Conservation (phyloP, 1,284 basidiomycete species). For the Meripilus lineatus region DNA sequence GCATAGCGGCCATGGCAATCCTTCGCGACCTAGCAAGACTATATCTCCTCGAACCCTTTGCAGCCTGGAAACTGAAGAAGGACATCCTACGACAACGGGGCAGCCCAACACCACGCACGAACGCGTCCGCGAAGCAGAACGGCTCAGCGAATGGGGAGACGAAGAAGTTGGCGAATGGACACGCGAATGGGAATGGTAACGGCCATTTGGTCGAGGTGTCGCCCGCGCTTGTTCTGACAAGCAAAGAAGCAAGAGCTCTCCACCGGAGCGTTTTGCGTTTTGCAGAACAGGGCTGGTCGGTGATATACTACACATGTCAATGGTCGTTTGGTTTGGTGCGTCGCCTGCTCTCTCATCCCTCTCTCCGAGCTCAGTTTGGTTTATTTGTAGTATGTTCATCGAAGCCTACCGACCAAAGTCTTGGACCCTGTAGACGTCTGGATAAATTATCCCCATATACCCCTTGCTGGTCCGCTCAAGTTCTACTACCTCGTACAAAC, state of each 20-base stretch:
- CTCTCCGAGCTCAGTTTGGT: conserved; percentile 9
- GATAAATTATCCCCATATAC: conserved; percentile 79
- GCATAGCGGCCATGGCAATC: conserved; percentile 75
- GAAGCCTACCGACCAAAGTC: conserved; percentile 63
- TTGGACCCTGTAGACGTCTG: conserved; percentile 72
- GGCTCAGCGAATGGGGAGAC: conserved; percentile 18
- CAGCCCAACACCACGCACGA: conserved; percentile 20
- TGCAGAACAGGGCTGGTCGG: conserved; percentile 92
- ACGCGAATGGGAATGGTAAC: conserved; percentile 13
- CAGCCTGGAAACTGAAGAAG: conserved; percentile 62
- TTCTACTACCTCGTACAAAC: conserved; percentile 89
- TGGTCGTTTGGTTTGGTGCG: conserved; percentile 83
- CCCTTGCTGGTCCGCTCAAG: conserved; percentile 77
- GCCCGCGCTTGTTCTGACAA: conserved; percentile 16
- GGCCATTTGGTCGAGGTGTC: no score
- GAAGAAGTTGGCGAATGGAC: conserved; percentile 27
- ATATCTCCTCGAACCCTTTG: conserved; percentile 73
- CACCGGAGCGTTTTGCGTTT: conserved; percentile 80
- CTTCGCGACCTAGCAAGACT: conserved; percentile 74
- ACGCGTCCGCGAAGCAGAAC: conserved; percentile 30
- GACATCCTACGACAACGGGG: conserved; percentile 34
- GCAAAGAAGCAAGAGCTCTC: conserved; percentile 45
- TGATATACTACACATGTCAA: conserved; percentile 75
- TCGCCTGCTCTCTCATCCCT: conserved; percentile 21
- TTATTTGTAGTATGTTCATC: conserved; percentile 67